Conservation (phyloP, 2,329 filamentous ascomycete genomes). For the Fusarium siculi region DNA sequence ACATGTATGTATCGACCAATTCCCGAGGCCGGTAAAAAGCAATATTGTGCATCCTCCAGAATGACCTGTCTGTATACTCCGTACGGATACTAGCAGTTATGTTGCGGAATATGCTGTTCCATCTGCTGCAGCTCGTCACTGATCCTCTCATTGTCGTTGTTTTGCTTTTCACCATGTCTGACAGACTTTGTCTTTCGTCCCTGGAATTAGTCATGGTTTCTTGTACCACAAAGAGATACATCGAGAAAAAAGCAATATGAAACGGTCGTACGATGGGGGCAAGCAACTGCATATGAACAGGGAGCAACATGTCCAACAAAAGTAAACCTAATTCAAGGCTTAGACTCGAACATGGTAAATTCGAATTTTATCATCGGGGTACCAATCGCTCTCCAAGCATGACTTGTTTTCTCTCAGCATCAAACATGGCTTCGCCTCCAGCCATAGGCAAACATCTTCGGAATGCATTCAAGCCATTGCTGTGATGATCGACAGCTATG, state of each 20-base stretch:
- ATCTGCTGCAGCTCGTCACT: slow-evolving; percentile 1
- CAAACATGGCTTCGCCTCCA: background rate
- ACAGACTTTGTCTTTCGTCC: background rate
- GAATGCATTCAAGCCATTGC: slow-evolving; percentile 2
- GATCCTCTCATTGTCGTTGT: background rate
- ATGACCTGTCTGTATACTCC: background rate
- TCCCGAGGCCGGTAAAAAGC: slow-evolving; percentile 31
- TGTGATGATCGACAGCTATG: slow-evolving; percentile 29
- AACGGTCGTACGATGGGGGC: slow-evolving; percentile 26
- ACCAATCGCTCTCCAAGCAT: slow-evolving; percentile 13
- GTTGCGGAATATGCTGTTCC: slow-evolving; percentile 4
- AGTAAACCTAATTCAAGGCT: slow-evolving; percentile 17
- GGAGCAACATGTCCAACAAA: slow-evolving; percentile 15
- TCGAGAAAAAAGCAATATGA: slow-evolving; percentile 30
- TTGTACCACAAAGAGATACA: slow-evolving; percentile 3
- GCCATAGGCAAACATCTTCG: background rate
- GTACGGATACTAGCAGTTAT: background rate
- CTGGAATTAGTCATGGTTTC: background rate
- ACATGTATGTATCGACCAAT: slow-evolving; percentile 3
- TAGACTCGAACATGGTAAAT: slow-evolving; percentile 4
- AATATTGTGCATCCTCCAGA: slow-evolving; percentile 19
- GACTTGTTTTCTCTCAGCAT: slow-evolving; percentile 29
- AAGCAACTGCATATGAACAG: slow-evolving; percentile 10
- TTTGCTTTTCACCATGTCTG: background rate
- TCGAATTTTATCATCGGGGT: background rate